These are phyloP conservation scores for Blepharisma japonicum DNA, from an alignment of 73 alveolate genomes.

Conservation along the genomic window DNA sequence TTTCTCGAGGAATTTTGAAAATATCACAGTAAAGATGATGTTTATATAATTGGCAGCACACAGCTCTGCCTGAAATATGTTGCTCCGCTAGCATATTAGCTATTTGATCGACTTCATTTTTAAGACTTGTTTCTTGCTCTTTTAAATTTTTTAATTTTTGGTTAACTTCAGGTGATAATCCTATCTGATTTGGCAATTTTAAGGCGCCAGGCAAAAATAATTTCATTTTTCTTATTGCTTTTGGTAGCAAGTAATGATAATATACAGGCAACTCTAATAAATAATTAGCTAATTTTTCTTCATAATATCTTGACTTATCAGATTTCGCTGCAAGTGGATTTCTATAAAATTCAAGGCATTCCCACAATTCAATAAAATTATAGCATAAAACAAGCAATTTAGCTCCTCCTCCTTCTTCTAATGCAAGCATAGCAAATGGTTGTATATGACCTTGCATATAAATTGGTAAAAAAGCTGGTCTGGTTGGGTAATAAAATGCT, in stretches of 20 bases:
- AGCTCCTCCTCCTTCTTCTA: slow-evolving; percentile 1
- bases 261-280: slow-evolving; percentile 7
- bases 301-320: slow-evolving; percentile 7
- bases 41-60: neutral
- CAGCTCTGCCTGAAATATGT: slow-evolving; percentile 17
- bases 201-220: neutral
- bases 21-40: slow-evolving; percentile 22
- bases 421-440: slow-evolving; percentile 14
- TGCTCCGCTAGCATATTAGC: neutral
- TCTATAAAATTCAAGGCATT: slow-evolving; percentile 1
- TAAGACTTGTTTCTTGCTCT: neutral
- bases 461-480: slow-evolving; percentile 6
- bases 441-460: slow-evolving; percentile 17
- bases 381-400: slow-evolving; percentile 10
- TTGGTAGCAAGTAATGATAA: neutral
- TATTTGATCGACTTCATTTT: slow-evolving; percentile 10
- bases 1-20: slow-evolving; percentile 10
- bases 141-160: slow-evolving; percentile 16
- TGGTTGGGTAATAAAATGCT: neutral
- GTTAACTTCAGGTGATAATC: slow-evolving; percentile 12
- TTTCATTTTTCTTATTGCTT: slow-evolving; percentile 21
- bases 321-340: neutral
- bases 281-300: neutral
- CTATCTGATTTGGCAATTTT: neutral
- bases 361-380: slow-evolving; percentile 18